Base-by-base conservation (phyloP, 2,329 filamentous ascomycete species). In the Aspergillus glaucus region DNA sequence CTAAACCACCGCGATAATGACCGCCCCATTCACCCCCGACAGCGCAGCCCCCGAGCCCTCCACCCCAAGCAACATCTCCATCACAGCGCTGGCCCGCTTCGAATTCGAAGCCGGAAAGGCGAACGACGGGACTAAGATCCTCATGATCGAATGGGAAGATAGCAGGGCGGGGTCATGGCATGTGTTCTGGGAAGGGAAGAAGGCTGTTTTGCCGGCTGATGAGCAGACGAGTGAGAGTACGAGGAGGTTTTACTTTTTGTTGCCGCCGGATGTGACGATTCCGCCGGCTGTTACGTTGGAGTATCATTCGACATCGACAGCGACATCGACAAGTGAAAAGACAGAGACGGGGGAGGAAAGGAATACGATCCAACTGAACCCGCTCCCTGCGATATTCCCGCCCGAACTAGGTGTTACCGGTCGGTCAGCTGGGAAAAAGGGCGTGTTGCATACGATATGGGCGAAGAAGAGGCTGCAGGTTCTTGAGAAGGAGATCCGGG, bases 131-230 rank as follows among this genome's bases (percentile, higher is more conserved):
- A 94, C 88, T 54, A 95, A 95, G 74, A 85, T 95, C 54, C 74
- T 95, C 59, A 93, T 95, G 88, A 85, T 95, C 36, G 89, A 95
- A 67, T 95, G 90, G 90, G 83, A 88, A 64, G 81, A 85, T 46
- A 78, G 79, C 55, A 72, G 77, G 0, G 58, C 58, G 0, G 79
- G 77, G 2, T 78, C 78, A 51, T 95, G 89, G 89, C 80, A 86
- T 50, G 84, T 95, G 17, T 85, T 82, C 2, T 95, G 90, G 89
- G 82, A 90, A 39, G 86, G 87, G 41, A 94, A 93, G 67, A 81
- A 78, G 24, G 83, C 83, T 1, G 80, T 87, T 15, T 73, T 93
- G 19, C 82, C 84, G 9, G 79, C 85, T 42, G 75, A 80, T 57
- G 84, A 87, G 57, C 70, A 76, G 48, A 69, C 72, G 26, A 75